Evolutionary conservation across 2,329 filamentous ascomycete genomes (phyloP).

Genomic region (Chaetomiaceae sp.): DNA sequence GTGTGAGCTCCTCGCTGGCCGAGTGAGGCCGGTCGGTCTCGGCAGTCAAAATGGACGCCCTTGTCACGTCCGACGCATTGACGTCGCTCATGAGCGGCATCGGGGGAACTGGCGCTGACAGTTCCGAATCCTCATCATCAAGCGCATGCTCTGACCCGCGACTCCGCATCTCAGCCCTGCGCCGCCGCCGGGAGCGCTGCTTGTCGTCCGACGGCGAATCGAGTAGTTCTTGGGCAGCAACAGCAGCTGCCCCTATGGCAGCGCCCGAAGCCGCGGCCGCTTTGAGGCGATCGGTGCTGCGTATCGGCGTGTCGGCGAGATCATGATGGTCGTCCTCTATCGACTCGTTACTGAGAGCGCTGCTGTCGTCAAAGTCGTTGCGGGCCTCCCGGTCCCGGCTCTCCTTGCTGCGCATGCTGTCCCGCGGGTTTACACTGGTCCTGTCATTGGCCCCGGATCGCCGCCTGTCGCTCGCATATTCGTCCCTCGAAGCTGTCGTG

Average conservation of each 20-base stretch:
- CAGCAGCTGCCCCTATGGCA: constrained; percentile 35
- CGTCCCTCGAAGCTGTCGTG: constrained; percentile 52
- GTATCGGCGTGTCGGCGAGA: constrained; percentile 44
- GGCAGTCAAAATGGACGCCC: constrained; percentile 80
- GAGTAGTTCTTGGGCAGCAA: constrained; percentile 30
- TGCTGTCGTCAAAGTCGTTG: constrained; percentile 50
- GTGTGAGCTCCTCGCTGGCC: constrained; percentile 58
- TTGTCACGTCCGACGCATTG: constrained; percentile 79
- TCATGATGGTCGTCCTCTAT: constrained; percentile 39
- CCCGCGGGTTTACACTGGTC: constrained; percentile 48
- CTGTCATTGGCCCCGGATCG: constrained; percentile 56
- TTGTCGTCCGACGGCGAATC: constrained; percentile 46
- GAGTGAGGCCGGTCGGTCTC: constrained; percentile 70
- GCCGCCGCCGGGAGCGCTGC: constrained; percentile 49
- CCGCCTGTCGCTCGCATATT: constrained; percentile 55
- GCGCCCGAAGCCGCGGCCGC: constrained; percentile 44
- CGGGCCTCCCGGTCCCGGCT: constrained; percentile 51
- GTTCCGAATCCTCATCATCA: constrained; percentile 49
- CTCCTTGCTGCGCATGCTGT: constrained; percentile 44
- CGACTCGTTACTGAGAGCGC: constrained; percentile 44
- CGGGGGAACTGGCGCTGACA: constrained; percentile 61
- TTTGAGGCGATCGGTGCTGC: constrained; percentile 41
- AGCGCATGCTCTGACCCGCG: constrained; percentile 41
- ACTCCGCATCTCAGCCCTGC: constrained; percentile 49
- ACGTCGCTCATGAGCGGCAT: constrained; percentile 88